These are phyloP conservation scores for Fusarium sp. DNA, from an alignment of 2,329 filamentous ascomycete species.

Conservation along the genomic window DNA sequence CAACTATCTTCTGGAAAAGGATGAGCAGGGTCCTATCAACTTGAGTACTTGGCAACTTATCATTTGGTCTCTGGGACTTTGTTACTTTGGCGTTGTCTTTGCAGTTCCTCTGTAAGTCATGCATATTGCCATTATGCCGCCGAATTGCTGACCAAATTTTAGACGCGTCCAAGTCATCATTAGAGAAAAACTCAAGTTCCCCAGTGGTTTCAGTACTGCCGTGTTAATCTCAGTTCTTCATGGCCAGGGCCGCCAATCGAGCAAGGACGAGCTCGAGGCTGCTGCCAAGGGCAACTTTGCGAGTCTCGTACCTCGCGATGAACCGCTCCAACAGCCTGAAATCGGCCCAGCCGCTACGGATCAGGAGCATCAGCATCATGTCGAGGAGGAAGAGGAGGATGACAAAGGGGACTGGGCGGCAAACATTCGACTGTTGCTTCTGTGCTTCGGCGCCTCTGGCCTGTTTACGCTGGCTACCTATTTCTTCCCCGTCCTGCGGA, in stretches of 20 bases:
- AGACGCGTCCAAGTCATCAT: slow-evolving; percentile 89
- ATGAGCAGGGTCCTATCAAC: slow-evolving; percentile 79
- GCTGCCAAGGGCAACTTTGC: slow-evolving; percentile 53
- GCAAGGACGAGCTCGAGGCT: slow-evolving; percentile 47
- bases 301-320: slow-evolving; percentile 51
- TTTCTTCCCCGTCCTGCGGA: slow-evolving; percentile 84
- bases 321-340: slow-evolving; percentile 30
- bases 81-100: slow-evolving; percentile 96
- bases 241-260: slow-evolving; percentile 57
- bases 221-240: slow-evolving; percentile 92
- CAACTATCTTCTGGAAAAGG: slow-evolving; percentile 79
- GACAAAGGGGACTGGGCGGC: slow-evolving; percentile 50
- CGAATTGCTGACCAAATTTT: slow-evolving; percentile 5
- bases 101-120: slow-evolving; percentile 75
- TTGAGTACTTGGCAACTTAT: slow-evolving; percentile 79
- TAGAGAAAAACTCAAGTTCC: slow-evolving; percentile 89
- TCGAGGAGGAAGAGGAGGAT: slow-evolving; percentile 9
- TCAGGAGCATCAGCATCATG: slow-evolving; percentile 49
- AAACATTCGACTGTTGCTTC: slow-evolving; percentile 62
- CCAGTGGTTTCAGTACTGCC: slow-evolving; percentile 93
- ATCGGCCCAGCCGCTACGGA: slow-evolving; percentile 39
- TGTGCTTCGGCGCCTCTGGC: slow-evolving; percentile 67
- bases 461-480: slow-evolving; percentile 82
- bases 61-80: slow-evolving; percentile 89
- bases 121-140: background rate